Evolutionary conservation across 805 yeast genomes (phyloP), one percentile per base, ranked within the genome.

Genomic region (Yamadazyma insecticola): DNA sequence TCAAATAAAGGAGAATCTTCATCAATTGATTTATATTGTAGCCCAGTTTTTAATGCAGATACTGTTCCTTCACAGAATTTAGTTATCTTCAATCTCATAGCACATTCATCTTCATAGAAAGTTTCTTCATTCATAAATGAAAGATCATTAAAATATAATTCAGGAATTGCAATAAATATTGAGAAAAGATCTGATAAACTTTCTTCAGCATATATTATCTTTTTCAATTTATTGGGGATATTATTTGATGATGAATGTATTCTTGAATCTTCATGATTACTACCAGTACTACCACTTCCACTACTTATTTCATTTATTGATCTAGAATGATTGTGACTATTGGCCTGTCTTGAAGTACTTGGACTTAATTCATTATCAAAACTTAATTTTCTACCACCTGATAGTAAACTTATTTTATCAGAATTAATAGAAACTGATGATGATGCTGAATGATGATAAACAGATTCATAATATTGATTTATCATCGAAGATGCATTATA

Each of bases 161-260:
- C 52, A 2, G 71, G 67, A 1, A 53, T 53, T 0, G 55, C 53
- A 4, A 45, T 42, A 37, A 63, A 64, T 3, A 63, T 48, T 6
- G 46, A 35, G 35, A 63, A 55, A 9, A 60, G 40, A 26, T 60
- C 62, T 3, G 60, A 37, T 13, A 64, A 36, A 19, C 60, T 40
- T 32, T 53, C 59, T 39, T 63, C 63, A 3, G 55, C 35, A 19
- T 43, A 29, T 12, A 22, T 11, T 4, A 37, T 18, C 6, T 35
- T 9, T 16, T 30, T 34, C 2, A 35, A 16, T 13, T 16, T 22
- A 5, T 14, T 12, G 7, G 10, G 14, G 10, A 25, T n/a, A 9
- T 19, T 17, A 2, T 17, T 9, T 4, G 41, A 37, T 4, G 37
- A 22, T 13, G 35, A 9, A 6, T 35, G 25, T 5, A 37, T 22